A percentile compares a stretch with the other conserved stretches of the same genome.
Conservation (phyloP, 371 early-diverging fungal genomes). For the Lichtheimia ramosa region DNA sequence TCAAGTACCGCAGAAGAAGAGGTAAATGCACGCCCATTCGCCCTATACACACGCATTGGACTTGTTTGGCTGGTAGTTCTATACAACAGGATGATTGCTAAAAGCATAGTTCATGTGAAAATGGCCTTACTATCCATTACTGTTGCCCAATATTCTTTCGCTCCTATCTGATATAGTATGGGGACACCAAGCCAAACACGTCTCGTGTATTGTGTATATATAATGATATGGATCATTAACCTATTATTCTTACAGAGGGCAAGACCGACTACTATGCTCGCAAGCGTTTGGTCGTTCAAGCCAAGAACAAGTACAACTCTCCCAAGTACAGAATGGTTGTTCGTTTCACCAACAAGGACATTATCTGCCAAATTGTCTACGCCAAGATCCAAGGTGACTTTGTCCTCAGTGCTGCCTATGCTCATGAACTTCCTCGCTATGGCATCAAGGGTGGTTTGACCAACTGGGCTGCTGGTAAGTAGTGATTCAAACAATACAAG, state of each 20-base stretch:
- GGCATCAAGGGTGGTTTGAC: conserved; percentile 99
- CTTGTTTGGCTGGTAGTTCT: background rate
- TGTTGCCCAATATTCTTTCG: conserved; percentile 78
- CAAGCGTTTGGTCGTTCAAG: conserved; percentile 91
- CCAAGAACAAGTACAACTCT: conserved; percentile 99
- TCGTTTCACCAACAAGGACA: conserved; percentile 99
- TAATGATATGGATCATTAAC: too few species aligned
- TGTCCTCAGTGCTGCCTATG: conserved; percentile 97
- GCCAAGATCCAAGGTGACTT: conserved; percentile 99
- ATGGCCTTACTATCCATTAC: conserved; percentile 26
- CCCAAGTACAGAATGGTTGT: conserved; percentile 99
- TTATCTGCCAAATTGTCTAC: conserved; percentile 98
- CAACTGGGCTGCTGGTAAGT: conserved; percentile 97
- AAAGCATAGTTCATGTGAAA: conserved; percentile 82
- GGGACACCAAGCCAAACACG: background rate
- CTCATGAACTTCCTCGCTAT: conserved; percentile 98
- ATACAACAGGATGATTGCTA: conserved; percentile 16
- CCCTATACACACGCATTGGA: background rate
- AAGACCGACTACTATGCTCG: conserved; percentile 99
- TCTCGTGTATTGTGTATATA: background rate
- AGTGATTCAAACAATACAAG: background rate
- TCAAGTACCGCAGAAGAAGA: conserved; percentile 98
- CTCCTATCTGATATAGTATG: conserved; percentile 82
- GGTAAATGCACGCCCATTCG: conserved; percentile 61
- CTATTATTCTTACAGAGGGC: conserved; percentile 97